phyloP scores from a whole-genome alignment of 768 basidiomycete genomes.

The Tulasnella sp. region DNA sequence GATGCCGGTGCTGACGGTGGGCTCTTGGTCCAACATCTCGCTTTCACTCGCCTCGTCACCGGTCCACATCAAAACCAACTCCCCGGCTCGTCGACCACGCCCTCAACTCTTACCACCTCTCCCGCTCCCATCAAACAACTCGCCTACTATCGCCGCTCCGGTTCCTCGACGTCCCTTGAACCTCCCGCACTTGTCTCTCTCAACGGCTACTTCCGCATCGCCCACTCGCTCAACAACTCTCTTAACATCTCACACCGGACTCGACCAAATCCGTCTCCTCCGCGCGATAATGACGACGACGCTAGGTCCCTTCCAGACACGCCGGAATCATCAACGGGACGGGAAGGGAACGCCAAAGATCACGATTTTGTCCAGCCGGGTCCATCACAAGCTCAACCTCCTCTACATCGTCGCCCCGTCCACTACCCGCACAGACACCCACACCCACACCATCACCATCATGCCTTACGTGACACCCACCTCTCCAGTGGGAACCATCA shows the following conservation, averaged over 20 bases:
- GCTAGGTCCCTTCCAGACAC: background rate
- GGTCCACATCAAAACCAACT: background rate
- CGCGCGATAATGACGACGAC: background rate
- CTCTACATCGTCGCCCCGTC: background rate
- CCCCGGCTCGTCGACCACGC: background rate
- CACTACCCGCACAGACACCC: background rate
- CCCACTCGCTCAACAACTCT: background rate
- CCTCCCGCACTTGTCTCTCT: background rate
- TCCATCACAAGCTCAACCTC: slow-evolving; percentile 4
- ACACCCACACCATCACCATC: background rate
- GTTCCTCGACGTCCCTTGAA: background rate
- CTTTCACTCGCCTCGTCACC: background rate
- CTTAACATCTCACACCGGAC: background rate
- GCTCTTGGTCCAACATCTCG: slow-evolving; percentile 2
- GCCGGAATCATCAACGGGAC: background rate
- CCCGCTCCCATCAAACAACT: background rate
- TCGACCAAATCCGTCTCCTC: background rate
- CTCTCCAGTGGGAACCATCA: background rate
- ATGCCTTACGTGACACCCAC: slow-evolving; percentile 21
- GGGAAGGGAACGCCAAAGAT: background rate
- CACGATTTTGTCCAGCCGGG: no score
- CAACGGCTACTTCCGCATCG: background rate
- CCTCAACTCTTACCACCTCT: background rate
- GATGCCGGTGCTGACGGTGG: background rate
- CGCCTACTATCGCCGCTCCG: background rate